Percentiles rank a stretch among this genome's conserved stretches.
Conservation (phyloP, 2,329 filamentous ascomycete species). For the Nakataea oryzae region DNA sequence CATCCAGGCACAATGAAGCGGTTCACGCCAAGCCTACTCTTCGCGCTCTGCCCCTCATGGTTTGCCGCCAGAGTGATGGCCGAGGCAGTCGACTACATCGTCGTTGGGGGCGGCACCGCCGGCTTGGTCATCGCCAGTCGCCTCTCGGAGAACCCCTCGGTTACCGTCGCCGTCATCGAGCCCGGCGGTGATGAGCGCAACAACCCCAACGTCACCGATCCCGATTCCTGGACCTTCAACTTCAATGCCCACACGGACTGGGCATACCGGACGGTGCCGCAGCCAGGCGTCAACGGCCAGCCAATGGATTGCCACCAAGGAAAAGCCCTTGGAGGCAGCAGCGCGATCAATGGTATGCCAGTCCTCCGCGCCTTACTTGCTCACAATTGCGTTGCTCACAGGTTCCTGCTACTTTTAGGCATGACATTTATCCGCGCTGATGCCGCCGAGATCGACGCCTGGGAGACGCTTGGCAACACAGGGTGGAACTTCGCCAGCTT, state of each 20-base stretch:
- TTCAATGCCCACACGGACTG: constrained; percentile 9
- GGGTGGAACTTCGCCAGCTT: constrained; percentile 16
- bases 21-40: background rate
- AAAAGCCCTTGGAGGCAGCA: constrained; percentile 32
- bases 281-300: constrained; percentile 24
- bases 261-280: constrained; percentile 18
- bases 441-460: constrained; percentile 20
- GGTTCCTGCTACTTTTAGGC: background rate
- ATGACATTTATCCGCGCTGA: constrained; percentile 22
- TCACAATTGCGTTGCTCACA: background rate
- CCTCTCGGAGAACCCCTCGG: constrained; percentile 22
- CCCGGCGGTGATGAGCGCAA: constrained; percentile 9
- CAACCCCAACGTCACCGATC: constrained; percentile 10
- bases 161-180: constrained; percentile 25
- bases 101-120: constrained; percentile 31
- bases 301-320: constrained; percentile 27
- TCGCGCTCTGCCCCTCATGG: background rate
- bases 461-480: constrained; percentile 20
- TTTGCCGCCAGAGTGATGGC: background rate
- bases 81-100: constrained; percentile 19
- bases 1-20: background rate
- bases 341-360: background rate
- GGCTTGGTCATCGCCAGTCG: constrained; percentile 27
- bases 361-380: background rate
- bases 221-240: background rate